Evolutionary conservation across 495 filamentous ascomycete species (phyloP), one percentile per base, ranked within the genome.

Genomic region (Cercophora sp.): DNA sequence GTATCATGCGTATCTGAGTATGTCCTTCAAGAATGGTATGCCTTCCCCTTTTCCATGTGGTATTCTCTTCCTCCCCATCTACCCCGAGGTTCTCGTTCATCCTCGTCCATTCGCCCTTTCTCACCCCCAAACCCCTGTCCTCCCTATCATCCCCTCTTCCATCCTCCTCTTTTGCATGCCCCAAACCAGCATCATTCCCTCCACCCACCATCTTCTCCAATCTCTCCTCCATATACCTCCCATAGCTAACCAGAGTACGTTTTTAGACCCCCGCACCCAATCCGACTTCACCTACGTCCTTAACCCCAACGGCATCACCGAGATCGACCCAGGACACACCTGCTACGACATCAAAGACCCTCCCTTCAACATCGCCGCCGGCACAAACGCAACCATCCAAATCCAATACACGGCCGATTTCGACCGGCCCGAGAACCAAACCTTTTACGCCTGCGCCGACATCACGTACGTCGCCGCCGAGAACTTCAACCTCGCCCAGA

Each of bases 371-470:
- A 61, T 66, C 10, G 41, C 55, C 9, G 52, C 64, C 0, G 77
- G 76, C 19, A 58, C 61, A 19, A 76, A 76, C 37, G 77, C 77
- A 1, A 80, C 77, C 10, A 66, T 79, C 42, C 76, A 79, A 48
- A 51, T 80, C 51, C 69, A 68, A 19, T 79, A 79, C 58, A 65
- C 61, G 4, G 68, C 71, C 20, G 70, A 72, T 20, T 73, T 70
- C 23, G 73, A 77, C 54, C 65, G 61, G 0, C 73, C 74, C 26
- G 66, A 62, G 23, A 74, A 75, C 42, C 63, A 75, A 49, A 75
- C 71, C 18, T 79, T 74, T 63, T 79, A 78, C 56, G 72, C 73
- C 20, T 80, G 75, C 43, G 73, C 77, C 8, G 76, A 80, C 59
- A 67, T 79, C 31, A 74, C 64, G 5, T 76, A 72, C 48, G 66